Base-by-base conservation (phyloP, 495 filamentous ascomycete species). In the Apodospora peruviana region DNA sequence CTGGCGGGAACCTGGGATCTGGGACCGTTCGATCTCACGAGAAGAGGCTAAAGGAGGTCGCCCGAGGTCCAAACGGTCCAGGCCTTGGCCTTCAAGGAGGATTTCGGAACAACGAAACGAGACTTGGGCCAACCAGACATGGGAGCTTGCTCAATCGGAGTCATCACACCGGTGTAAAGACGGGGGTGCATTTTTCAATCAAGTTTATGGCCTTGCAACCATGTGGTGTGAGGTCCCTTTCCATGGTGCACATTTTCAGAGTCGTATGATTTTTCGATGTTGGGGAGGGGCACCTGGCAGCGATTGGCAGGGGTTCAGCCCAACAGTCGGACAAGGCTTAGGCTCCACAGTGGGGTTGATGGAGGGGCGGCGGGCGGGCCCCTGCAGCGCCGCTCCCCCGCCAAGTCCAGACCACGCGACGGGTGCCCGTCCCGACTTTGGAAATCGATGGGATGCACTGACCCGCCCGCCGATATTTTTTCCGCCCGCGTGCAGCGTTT, bases 221-320 rank as follows among this genome's bases (percentile, higher is more conserved):
- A n/a, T n/a, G 39, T 18, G 42, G 42, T 21, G n/a, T 21, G n/a
- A 44, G 18, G 42, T 22, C 40, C 9, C 19, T 16, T 16, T 7
- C 5, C 36, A 18, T 39, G 24, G 18, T 3, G 21, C 18, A 22
- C 9, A 22, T 10, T 44, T n/a, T 44, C 22, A 29, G 22, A 23
- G 23, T 44, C 42, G 42, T 44, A 44, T 34, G 42, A 44, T 44
- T 27, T 14, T 44, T 34, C 19, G 5, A 42, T 7, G 17, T 5
- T 11, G 10, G n/a, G 40, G 40, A 20, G 4, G 40, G 40, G 5
- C 10, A 7, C 36, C 8, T 38, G 36, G 36, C 5, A 18, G 10
- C 36, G 36, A 38, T 38, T n/a, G 5, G 36, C 7, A 32, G 27
- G 7, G 27, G 27, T 7, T 7, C 27, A 32, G 27, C 7, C 14